These are phyloP conservation scores for Cryptococcus wingfieldii DNA, from an alignment of 1,284 basidiomycete species.

Conservation along the genomic window DNA sequence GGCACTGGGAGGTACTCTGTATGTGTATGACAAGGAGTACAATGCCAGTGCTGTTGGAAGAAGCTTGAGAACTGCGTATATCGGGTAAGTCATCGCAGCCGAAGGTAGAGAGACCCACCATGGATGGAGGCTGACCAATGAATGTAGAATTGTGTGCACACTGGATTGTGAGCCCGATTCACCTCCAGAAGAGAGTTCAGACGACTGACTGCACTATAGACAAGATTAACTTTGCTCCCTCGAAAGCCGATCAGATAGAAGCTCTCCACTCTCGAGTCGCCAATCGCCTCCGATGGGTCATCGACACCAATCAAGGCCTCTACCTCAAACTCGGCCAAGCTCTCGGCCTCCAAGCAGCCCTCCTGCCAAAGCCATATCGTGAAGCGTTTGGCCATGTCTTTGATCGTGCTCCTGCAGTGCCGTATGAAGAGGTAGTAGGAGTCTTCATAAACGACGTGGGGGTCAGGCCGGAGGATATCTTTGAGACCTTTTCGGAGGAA, in stretches of 20 bases:
- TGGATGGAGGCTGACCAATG: background rate
- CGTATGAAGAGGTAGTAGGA: constrained; percentile 62
- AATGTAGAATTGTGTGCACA: constrained; percentile 38
- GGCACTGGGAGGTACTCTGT: constrained; percentile 52
- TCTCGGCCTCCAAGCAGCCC: constrained; percentile 66
- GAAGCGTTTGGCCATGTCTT: constrained; percentile 74
- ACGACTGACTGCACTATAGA: constrained; percentile 41
- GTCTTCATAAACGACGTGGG: constrained; percentile 64
- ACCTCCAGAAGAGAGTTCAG: background rate
- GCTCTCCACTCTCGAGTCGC: constrained; percentile 76
- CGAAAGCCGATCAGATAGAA: constrained; percentile 64
- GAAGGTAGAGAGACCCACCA: background rate
- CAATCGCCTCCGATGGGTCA: constrained; percentile 65
- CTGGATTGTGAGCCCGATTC: constrained; percentile 38
- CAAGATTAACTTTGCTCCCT: constrained; percentile 73
- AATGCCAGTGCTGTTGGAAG: constrained; percentile 65
- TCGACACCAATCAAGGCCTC: constrained; percentile 74
- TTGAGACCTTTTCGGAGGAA: constrained; percentile 67
- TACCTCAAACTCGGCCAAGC: constrained; percentile 80
- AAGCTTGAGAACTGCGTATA: constrained; percentile 63
- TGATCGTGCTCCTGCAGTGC: constrained; percentile 77
- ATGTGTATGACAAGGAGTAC: constrained; percentile 56
- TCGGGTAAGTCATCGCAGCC: constrained; percentile 48
- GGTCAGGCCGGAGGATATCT: constrained; percentile 64
- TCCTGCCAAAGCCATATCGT: constrained; percentile 76